Percentiles rank a stretch among this genome's conserved stretches.
Evolutionary conservation across 345 rosid genomes (phyloP).

Genomic region (Lenwebbia sp.): DNA sequence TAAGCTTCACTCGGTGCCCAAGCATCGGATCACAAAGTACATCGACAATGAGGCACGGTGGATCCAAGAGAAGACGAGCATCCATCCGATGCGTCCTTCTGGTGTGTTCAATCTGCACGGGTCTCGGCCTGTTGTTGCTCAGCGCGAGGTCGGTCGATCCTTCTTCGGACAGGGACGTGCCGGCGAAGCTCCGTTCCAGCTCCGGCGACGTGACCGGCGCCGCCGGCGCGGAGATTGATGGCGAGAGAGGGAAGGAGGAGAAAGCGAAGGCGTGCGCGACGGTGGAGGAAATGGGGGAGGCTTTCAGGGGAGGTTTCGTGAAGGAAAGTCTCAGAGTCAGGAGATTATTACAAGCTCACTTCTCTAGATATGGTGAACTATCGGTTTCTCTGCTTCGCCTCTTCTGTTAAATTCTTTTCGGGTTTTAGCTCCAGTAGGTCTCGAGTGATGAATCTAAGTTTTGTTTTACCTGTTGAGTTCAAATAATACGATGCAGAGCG

Average conservation of each 20-base stretch:
- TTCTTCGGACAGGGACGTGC: conserved; percentile 5
- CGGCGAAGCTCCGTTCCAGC: not conserved
- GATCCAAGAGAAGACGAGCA: conserved; percentile 37
- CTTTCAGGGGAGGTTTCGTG: conserved; percentile 37
- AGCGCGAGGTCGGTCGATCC: conserved; percentile 47
- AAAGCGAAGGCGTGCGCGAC: conserved; percentile 47
- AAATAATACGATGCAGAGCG: not conserved
- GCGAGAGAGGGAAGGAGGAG: not conserved
- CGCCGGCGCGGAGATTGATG: not conserved
- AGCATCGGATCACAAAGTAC: not conserved
- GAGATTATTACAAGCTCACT: conserved; percentile 46
- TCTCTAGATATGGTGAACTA: conserved; percentile 37
- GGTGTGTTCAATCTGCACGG: conserved; percentile 23
- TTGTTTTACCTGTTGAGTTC: not conserved
- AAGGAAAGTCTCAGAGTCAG: conserved; percentile 65
- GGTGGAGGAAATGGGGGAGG: conserved; percentile 90
- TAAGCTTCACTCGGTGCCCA: not conserved
- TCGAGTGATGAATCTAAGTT: not conserved
- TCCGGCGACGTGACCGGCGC: not conserved
- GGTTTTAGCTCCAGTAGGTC: not conserved
- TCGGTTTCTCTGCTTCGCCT: not conserved
- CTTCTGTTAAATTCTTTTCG: not conserved
- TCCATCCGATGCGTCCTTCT: conserved; percentile 29
- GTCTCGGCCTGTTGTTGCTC: conserved; percentile 38
- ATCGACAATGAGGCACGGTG: conserved; percentile 2